Base-by-base conservation (phyloP, 2,329 filamentous ascomycete genomes). In the Massarina eburnea region DNA sequence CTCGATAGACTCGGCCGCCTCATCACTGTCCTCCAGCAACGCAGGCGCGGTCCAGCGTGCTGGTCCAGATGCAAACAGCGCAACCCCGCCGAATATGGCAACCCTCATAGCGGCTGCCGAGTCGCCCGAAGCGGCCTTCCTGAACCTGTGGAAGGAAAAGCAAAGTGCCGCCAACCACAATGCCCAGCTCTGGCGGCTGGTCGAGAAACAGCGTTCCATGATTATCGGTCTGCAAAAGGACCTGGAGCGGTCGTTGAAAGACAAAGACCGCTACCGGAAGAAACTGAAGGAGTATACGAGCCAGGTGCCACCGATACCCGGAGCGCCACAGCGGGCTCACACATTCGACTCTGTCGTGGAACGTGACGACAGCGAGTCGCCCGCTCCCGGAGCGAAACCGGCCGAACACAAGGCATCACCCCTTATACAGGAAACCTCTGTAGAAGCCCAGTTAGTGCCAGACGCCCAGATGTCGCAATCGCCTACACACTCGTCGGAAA, bases 121-220 rank as follows among this genome's bases (percentile, higher is more conserved):
- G 40, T 95, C 90, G 41, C 80, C 91, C 14, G 92, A 99, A 67
- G 89, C 88, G 5, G 87, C 95, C 4, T 89, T 99, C 49, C 82
- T 90, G 57, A 89, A 94, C 61, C 75, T 99, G 39, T 74, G 96
- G 53, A 95, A 89, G 66, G 94, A 99, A 66, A 97, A 96, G 70
- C 84, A 92, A 52, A 88, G 89, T 39, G 88, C 91, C 43, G 83
- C 89, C 4, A 86, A 89, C 57, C 94, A 97, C 65, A 97, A 97
- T 66, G 79, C 85, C 15, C 92, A 99, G 68, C 74, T 99, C 61
- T 99, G 94, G 94, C 86, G 91, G 40, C 75, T 99, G 37, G 91
- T 99, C 39, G 92, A 97, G 69, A 97, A 99, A 74, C 94, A 99
- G 71, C 81, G 92, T 51, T 84, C 90, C 14, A 91, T 99, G 84